These are phyloP conservation scores for Tricholoma sp. DNA, from an alignment of 768 basidiomycete genomes.

Conservation along the genomic window DNA sequence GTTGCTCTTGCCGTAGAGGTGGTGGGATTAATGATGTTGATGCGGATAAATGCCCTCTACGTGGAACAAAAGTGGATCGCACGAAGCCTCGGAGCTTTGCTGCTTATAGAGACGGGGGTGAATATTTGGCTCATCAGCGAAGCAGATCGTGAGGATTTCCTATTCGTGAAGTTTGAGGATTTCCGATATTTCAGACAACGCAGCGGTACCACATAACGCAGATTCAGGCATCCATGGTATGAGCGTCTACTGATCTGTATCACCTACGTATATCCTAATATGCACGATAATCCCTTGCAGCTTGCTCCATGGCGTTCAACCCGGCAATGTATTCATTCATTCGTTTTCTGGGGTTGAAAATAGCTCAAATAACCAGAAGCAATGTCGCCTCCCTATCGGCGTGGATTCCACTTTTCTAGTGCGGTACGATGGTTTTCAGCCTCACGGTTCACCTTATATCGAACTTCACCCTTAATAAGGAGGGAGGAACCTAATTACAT, in stretches of 20 bases:
- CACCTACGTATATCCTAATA: not conserved
- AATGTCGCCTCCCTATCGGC: slow-evolving; percentile 39
- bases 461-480: slow-evolving; percentile 17
- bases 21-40: slow-evolving; percentile 53
- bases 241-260: not conserved
- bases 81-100: slow-evolving; percentile 27
- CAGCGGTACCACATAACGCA: slow-evolving; percentile 38
- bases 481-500: slow-evolving; percentile 15
- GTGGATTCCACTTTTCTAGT: slow-evolving; percentile 46
- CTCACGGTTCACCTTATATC: slow-evolving; percentile 24
- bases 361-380: slow-evolving; percentile 22
- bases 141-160: slow-evolving; percentile 36
- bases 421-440: too few relatives aligned
- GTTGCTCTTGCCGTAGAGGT: slow-evolving; percentile 46
- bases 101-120: slow-evolving; percentile 38
- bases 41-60: slow-evolving; percentile 41
- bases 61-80: slow-evolving; percentile 27
- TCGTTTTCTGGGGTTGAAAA: slow-evolving; percentile 10
- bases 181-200: not conserved
- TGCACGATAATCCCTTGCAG: not conserved
- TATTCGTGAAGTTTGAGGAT: not conserved
- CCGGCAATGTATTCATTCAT: slow-evolving; percentile 18
- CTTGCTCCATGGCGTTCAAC: slow-evolving; percentile 38
- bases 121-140: slow-evolving; percentile 48
- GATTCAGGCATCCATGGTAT: slow-evolving; percentile 32